Evolutionary conservation across 306 rosid genomes (phyloP), one percentile per base, ranked within the genome.

Genomic region (Abrus precatorius): DNA sequence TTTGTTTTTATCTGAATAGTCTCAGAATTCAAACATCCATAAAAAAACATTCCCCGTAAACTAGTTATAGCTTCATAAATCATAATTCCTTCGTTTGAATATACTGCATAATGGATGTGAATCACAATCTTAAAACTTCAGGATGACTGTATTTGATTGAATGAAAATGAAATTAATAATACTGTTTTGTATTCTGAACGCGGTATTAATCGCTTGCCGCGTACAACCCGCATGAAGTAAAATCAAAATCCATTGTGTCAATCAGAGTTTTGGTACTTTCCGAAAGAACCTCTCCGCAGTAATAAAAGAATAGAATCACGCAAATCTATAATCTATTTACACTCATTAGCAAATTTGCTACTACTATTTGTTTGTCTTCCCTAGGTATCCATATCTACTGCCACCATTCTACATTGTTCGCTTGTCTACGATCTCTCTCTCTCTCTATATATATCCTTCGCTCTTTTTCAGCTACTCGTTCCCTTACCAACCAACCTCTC

Each of bases 241-340:
- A 27, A 65, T 2, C 29, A 71, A 56, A 60, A 55, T 77, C 54
- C 56, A 9, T 57, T 7, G 7, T 59, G 20, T 56, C 28, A 52
- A 49, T 44, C 55, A 54, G 66, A 64, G 44, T 30, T 75, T 14
- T 78, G 8, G 27, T 33, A 64, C 66, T 84, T 80, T 75, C 86
- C 79, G 69, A 76, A 69, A 7, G 27, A 56, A 49, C 81, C 80
- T 54, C 27, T 0, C 0, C 20, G 52, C 62, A 11, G 74, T 45
- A 64, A 66, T 55, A 78, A 73, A 27, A 47, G 7, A 45, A 30
- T 1, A 61, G 11, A 56, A 10, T 72, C 79, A 62, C 71, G 59
- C 65, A 43, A 41, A 59, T 67, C 72, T n/a, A 67, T 29, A 12
- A 59, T 67, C 72, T n/a, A 67, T 29, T 13, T 38, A 0, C 72